A percentile compares a stretch with the other conserved stretches of the same genome.
These are phyloP conservation scores for Cercospora sp. DNA, from an alignment of 2,329 filamentous ascomycete species.

Conservation along the genomic window DNA sequence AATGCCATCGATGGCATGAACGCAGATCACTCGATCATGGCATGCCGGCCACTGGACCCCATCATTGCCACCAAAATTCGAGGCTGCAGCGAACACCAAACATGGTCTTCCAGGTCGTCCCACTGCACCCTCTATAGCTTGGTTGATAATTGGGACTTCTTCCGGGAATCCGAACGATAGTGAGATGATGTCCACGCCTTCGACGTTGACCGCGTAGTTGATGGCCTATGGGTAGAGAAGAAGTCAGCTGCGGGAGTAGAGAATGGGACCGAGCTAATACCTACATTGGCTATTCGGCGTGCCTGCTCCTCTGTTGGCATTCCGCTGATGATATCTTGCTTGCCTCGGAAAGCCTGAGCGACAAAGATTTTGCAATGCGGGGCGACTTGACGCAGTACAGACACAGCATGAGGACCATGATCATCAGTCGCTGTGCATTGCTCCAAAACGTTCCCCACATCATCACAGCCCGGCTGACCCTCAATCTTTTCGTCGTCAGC, in stretches of 20 bases:
- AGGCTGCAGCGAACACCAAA: background rate
- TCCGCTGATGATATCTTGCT: background rate
- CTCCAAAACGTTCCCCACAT: background rate
- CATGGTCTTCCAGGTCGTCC: background rate
- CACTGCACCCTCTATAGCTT: background rate
- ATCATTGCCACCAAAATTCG: background rate
- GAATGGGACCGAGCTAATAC: background rate
- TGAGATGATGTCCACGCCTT: background rate
- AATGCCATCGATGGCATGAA: background rate
- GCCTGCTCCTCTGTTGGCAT: background rate
- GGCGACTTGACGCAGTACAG: background rate
- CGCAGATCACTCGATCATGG: background rate
- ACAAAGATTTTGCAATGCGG: background rate
- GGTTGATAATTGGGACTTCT: background rate
- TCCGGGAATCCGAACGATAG: constrained; percentile 1
- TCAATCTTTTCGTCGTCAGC: background rate
- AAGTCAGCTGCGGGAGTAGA: background rate
- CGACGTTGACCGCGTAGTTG: background rate
- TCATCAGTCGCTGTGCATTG: background rate
- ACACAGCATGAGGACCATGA: background rate
- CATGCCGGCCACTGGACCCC: background rate
- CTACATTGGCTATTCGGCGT: background rate
- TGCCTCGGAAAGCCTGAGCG: background rate
- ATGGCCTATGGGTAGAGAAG: background rate
- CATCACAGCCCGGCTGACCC: background rate